These are phyloP conservation scores for Aspergillus steynii DNA, from an alignment of 495 filamentous ascomycete genomes.

Conservation along the genomic window DNA sequence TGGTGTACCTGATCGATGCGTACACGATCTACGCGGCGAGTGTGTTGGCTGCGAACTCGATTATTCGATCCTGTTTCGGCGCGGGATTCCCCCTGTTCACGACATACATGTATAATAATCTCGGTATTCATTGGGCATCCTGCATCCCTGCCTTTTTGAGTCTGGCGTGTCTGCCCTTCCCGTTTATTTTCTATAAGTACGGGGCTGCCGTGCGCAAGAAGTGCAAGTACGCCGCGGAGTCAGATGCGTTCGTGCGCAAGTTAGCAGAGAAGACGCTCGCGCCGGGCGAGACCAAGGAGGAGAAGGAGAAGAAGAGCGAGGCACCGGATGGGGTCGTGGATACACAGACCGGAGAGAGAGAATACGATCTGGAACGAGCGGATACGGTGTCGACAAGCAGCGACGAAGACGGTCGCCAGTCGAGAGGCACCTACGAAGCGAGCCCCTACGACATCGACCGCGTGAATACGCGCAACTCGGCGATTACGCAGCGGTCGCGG, in stretches of 20 bases:
- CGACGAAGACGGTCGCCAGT: background rate
- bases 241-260: slow-evolving; percentile 38
- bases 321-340: background rate
- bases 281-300: slow-evolving; percentile 1
- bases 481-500: slow-evolving; percentile 24
- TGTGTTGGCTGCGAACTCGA: slow-evolving; percentile 67
- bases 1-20: slow-evolving; percentile 70
- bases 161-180: slow-evolving; percentile 65
- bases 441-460: slow-evolving; percentile 33
- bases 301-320: slow-evolving; percentile 1
- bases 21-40: slow-evolving; percentile 73
- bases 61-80: slow-evolving; percentile 64
- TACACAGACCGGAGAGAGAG: background rate
- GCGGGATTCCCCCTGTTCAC: slow-evolving; percentile 76
- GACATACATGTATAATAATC: slow-evolving; percentile 61
- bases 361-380: slow-evolving; percentile 12
- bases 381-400: background rate
- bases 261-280: slow-evolving; percentile 18
- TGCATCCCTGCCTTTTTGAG: slow-evolving; percentile 69
- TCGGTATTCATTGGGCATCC: slow-evolving; percentile 75
- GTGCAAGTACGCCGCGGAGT: slow-evolving; percentile 69
- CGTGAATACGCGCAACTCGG: slow-evolving; percentile 30
- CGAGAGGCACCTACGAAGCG: slow-evolving; percentile 16
- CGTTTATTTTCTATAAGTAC: slow-evolving; percentile 68
- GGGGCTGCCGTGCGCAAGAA: slow-evolving; percentile 57